Evolutionary conservation across 2,329 filamentous ascomycete genomes (phyloP), one percentile per base, ranked within the genome.

Genomic region (Arachnopeziza araneosa): DNA sequence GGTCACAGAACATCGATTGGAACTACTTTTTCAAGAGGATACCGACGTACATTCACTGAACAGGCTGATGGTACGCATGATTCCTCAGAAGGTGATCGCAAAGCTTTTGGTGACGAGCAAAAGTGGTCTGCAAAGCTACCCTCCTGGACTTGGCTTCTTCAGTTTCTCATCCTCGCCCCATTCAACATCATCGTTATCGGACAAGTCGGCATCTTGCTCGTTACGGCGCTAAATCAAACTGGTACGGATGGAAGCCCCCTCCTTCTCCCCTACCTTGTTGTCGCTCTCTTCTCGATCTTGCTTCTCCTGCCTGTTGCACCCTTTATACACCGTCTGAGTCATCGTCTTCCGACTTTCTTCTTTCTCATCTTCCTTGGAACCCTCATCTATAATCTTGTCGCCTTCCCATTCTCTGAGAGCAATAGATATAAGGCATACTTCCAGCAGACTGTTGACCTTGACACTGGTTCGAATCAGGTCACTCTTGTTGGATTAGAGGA

Each of bases 341-440:
- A 89, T 71, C 91, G 96, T 61, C 73, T 98, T 3, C 93, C 95
- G 0, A 77, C 88, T 0, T 86, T 96, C 67, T 74, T 97, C 19
- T 79, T 96, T 26, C 71, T 87, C 14, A 77, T 96, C 9, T 90
- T 92, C 63, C 70, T 84, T 24, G 90, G 81, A 30, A 96, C 91
- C 1, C 76, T 96, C 26, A 82, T 93, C 59, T 98, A 96, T 78
- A 96, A 96, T 70, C 82, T 97, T 4, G 76, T 84, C 1, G 90
- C 90, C 1, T 97, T 96, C 73, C 95, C 95, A 0, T 98, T 98
- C 75, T 95, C 91, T 0, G 77, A 83, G 23, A 81, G 85, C 61
- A 89, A 87, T 71, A 84, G 91, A 48, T 85, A 96, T 73, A 98
- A 98, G 74, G 80, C 93, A 54, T 96, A 87, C 74, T 97, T 98